These are phyloP conservation scores for Penicillium concentricum DNA, from an alignment of 2,329 filamentous ascomycete species.

Conservation along the genomic window DNA sequence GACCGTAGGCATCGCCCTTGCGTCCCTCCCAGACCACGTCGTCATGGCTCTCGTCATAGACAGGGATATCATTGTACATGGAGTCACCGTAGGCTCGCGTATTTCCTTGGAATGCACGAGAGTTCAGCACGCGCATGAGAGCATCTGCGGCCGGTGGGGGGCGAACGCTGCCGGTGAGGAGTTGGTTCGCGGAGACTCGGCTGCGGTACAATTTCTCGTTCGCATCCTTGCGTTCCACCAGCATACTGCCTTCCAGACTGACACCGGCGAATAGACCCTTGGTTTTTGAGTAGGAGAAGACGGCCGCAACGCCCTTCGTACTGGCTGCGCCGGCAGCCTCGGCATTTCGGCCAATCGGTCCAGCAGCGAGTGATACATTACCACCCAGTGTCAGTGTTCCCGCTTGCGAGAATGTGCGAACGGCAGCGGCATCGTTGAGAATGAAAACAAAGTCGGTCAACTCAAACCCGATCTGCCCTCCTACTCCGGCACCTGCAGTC, in stretches of 20 bases:
- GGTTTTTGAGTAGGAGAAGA: slow-evolving; percentile 97
- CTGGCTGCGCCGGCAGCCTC: slow-evolving; percentile 94
- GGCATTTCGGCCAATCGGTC: slow-evolving; percentile 89
- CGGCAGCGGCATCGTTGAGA: slow-evolving; percentile 84
- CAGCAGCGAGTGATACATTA: slow-evolving; percentile 93
- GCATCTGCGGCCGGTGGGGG: slow-evolving; percentile 80
- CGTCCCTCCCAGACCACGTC: slow-evolving; percentile 80
- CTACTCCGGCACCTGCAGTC: slow-evolving; percentile 50
- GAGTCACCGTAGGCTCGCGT: slow-evolving; percentile 53
- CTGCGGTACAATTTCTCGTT: slow-evolving; percentile 94
- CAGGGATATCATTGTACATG: slow-evolving; percentile 92
- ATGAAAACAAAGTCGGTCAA: slow-evolving; percentile 84
- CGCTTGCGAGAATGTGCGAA: slow-evolving; percentile 89
- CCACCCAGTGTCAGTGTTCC: slow-evolving; percentile 91
- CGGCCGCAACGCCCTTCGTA: slow-evolving; percentile 80
- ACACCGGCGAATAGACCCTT: slow-evolving; percentile 97
- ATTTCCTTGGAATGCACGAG: slow-evolving; percentile 74
- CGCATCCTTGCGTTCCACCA: slow-evolving; percentile 92
- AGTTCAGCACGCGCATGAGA: slow-evolving; percentile 80
- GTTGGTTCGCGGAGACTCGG: slow-evolving; percentile 74
- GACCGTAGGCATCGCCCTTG: slow-evolving; percentile 67
- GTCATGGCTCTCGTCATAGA: slow-evolving; percentile 82
- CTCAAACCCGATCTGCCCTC: slow-evolving; percentile 53
- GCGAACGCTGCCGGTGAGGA: slow-evolving; percentile 74
- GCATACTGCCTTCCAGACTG: slow-evolving; percentile 85